These are phyloP conservation scores for Penicillium sp. DNA, from an alignment of 2,329 filamentous ascomycete genomes.

Conservation along the genomic window DNA sequence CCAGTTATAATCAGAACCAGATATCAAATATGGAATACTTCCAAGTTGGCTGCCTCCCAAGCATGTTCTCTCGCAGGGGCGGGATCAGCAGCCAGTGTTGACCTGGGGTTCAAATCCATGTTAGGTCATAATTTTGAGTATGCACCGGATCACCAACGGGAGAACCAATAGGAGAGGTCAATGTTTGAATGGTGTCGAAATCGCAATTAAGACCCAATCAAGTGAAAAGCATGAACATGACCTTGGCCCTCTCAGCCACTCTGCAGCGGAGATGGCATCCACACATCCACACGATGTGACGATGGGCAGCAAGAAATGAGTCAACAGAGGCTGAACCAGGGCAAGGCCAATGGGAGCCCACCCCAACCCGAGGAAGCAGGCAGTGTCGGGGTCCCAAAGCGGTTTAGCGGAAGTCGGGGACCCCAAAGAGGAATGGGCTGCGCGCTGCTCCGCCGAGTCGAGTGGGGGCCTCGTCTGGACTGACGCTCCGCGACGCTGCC, in stretches of 20 bases:
- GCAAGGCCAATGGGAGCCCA: constrained; percentile 2
- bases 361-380: constrained; percentile 3
- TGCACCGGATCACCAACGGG: neutral
- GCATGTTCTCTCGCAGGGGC: too few relatives aligned
- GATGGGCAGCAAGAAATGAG: constrained; percentile 2
- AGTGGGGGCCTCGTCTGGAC: neutral
- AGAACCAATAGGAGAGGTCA: neutral
- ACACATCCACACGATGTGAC: neutral
- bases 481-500: neutral
- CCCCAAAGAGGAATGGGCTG: constrained; percentile 26
- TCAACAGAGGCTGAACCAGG: constrained; percentile 4
- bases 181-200: neutral
- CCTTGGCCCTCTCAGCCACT: neutral
- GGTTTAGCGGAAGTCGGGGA: constrained; percentile 33
- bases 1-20: too few relatives aligned
- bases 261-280: neutral
- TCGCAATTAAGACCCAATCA: neutral
- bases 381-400: constrained; percentile 27
- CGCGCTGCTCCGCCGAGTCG: neutral
- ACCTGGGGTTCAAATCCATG: too few relatives aligned
- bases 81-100: too few relatives aligned
- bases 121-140: neutral
- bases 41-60: too few relatives aligned
- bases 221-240: too few relatives aligned
- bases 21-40: too few relatives aligned